A percentile compares a stretch with the other conserved stretches of the same genome.
Conservation (phyloP, 2,329 filamentous ascomycete species). For the Domatiomyces catenatus region DNA sequence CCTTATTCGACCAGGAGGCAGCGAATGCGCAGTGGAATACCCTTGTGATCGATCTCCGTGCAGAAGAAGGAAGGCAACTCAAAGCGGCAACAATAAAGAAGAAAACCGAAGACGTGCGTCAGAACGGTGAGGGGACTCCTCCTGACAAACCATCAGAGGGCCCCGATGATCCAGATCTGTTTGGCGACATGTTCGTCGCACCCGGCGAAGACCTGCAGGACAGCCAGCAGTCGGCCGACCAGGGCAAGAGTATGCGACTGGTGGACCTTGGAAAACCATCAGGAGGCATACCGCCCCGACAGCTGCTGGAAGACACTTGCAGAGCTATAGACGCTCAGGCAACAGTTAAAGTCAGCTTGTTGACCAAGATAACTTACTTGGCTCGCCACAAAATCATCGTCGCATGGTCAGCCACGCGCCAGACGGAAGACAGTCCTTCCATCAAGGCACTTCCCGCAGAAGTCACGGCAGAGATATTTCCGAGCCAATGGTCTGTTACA, state of each 20-base stretch:
- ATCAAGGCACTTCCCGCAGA: constrained; percentile 25
- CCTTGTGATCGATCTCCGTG: constrained; percentile 43
- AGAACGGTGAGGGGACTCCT: constrained; percentile 23
- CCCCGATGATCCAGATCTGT: constrained; percentile 31
- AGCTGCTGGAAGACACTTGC: constrained; percentile 75
- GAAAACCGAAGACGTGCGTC: background rate
- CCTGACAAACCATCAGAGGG: constrained; percentile 20
- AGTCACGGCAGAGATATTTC: constrained; percentile 31
- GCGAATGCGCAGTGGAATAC: constrained; percentile 53
- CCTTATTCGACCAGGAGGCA: constrained; percentile 53
- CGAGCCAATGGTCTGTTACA: constrained; percentile 43
- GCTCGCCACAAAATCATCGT: constrained; percentile 62
- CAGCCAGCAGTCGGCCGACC: background rate
- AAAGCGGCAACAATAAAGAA: constrained; percentile 4
- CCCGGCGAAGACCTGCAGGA: constrained; percentile 17
- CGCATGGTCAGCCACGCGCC: constrained; percentile 53
- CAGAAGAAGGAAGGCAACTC: constrained; percentile 30
- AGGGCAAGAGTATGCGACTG: constrained; percentile 44
- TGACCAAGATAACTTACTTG: constrained; percentile 61
- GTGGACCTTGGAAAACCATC: constrained; percentile 67
- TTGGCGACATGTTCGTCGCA: constrained; percentile 43
- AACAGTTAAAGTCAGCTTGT: constrained; percentile 49
- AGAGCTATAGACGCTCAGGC: constrained; percentile 56
- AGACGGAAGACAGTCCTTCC: constrained; percentile 40
- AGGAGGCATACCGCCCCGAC: constrained; percentile 58